Evolutionary conservation across 2,329 filamentous ascomycete species (phyloP), one percentile per base, ranked within the genome.

Genomic region (Nemania diffusa): DNA sequence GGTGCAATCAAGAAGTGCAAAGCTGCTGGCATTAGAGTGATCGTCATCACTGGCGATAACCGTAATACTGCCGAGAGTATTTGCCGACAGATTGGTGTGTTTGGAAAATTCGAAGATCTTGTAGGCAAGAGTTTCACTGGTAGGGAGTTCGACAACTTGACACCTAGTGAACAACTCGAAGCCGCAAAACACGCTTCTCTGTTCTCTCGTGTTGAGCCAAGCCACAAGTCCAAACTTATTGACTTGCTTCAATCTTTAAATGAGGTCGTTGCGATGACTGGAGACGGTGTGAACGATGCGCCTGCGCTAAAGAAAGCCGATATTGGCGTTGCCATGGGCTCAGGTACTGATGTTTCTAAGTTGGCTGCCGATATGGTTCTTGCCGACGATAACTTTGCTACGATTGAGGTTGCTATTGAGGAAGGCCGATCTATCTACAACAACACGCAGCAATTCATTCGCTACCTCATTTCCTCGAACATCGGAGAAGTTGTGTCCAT

Each of bases 381-480:
- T 58, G 93, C 94, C 27, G 97, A 99, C 82, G 94, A 97, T 83
- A 99, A 99, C 85, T 99, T 99, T 80, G 96, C 96, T 69, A 99
- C 96, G 3, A 99, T 99, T 73, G 93, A 97, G 79, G 86, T 93
- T 63, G 96, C 96, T 57, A 94, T 99, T 71, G 96, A 99, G 79
- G 96, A 99, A 82, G 96, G 96, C 61, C 92, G 96, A 70, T 94
- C 94, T 71, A 99, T 99, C 82, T 99, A 97, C 88, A 98, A 96
- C 90, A 99, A 99, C 86, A 99, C 96, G 5, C 96, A 99, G 79
- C 96, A 99, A 80, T 99, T 99, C 82, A 99, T 99, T 82, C 93
- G 97, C 57, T 99, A 99, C 80, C 88, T 99, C 69, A 99, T 99
- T 79, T 98, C 95, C 8, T 98, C 95, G 71, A 99, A 99, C 84